Percentiles rank a stretch among this genome's conserved stretches.
Conservation (phyloP, 257 asterid species). For the Nicotiana attenuata region DNA sequence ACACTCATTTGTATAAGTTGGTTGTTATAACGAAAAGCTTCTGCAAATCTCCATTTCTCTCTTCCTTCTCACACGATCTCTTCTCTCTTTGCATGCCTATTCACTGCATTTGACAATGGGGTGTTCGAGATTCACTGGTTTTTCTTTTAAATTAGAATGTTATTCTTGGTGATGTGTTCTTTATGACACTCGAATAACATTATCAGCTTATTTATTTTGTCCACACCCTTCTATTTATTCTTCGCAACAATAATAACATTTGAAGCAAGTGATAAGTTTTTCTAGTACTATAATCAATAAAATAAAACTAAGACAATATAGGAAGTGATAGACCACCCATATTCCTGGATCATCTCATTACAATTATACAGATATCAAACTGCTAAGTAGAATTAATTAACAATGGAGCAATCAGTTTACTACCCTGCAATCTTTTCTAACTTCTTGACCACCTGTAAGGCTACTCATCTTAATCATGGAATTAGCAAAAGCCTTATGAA, state of each 20-base stretch:
- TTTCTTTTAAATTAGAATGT: not conserved
- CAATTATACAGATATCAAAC: not conserved
- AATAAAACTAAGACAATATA: not conserved
- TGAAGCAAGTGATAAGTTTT: not conserved
- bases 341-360: not conserved
- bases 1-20: no score
- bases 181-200: not conserved
- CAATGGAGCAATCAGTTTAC: slow-evolving; percentile 31
- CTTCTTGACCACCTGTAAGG: slow-evolving; percentile 71
- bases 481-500: slow-evolving; percentile 50
- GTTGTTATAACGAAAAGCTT: no score
- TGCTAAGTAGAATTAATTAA: not conserved
- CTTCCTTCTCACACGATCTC: no score
- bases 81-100: no score
- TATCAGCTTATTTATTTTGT: not conserved
- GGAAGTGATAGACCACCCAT: not conserved
- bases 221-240: not conserved
- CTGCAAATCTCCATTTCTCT: no score
- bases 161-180: not conserved
- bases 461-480: slow-evolving; percentile 92
- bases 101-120: not conserved
- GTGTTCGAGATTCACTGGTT: not conserved
- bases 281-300: not conserved
- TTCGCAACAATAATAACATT: not conserved
- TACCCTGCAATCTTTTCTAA: slow-evolving; percentile 71